These are phyloP conservation scores for Lactarius hatsudake DNA, from an alignment of 768 basidiomycete genomes.

Conservation along the genomic window DNA sequence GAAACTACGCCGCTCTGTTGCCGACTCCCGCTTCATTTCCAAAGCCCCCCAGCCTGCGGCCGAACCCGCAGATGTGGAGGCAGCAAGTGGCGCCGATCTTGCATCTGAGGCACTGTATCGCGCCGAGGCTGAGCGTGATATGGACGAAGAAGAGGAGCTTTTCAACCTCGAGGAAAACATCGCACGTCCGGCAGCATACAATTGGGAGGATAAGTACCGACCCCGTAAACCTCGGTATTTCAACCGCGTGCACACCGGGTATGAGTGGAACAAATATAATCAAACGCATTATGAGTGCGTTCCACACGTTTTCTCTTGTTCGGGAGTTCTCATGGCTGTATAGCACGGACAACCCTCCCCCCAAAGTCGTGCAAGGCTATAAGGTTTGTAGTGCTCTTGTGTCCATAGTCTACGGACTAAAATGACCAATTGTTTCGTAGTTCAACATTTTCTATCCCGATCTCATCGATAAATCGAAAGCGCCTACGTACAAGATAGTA, in stretches of 20 bases:
- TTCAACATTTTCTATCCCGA: slow-evolving; percentile 99
- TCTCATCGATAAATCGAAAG: slow-evolving; percentile 96
- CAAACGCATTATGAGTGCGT: slow-evolving; percentile 98
- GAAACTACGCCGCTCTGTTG: slow-evolving; percentile 74
- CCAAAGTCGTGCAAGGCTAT: slow-evolving; percentile 99
- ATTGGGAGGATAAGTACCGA: slow-evolving; percentile 98
- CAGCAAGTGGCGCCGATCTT: slow-evolving; percentile 63
- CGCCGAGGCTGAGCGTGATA: slow-evolving; percentile 86
- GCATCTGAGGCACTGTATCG: slow-evolving; percentile 89
- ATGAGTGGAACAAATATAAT: slow-evolving; percentile 99
- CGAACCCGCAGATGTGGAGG: slow-evolving; percentile 56
- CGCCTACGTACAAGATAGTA: slow-evolving; percentile 94
- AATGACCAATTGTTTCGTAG: slow-evolving; percentile 35
- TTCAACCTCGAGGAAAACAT: slow-evolving; percentile 94
- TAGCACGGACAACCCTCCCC: slow-evolving; percentile 97
- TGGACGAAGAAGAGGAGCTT: slow-evolving; percentile 94
- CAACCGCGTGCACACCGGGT: slow-evolving; percentile 98
- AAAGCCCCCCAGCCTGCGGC: slow-evolving; percentile 62
- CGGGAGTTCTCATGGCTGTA: slow-evolving; percentile 27
- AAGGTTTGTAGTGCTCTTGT: slow-evolving; percentile 50
- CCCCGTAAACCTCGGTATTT: slow-evolving; percentile 98
- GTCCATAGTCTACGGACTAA: slow-evolving; percentile 19
- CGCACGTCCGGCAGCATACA: slow-evolving; percentile 78
- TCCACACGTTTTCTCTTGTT: slow-evolving; percentile 9
- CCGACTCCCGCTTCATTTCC: slow-evolving; percentile 84